These are phyloP conservation scores for Thelephora aurantiotincta DNA, from an alignment of 768 basidiomycete genomes.

Conservation along the genomic window DNA sequence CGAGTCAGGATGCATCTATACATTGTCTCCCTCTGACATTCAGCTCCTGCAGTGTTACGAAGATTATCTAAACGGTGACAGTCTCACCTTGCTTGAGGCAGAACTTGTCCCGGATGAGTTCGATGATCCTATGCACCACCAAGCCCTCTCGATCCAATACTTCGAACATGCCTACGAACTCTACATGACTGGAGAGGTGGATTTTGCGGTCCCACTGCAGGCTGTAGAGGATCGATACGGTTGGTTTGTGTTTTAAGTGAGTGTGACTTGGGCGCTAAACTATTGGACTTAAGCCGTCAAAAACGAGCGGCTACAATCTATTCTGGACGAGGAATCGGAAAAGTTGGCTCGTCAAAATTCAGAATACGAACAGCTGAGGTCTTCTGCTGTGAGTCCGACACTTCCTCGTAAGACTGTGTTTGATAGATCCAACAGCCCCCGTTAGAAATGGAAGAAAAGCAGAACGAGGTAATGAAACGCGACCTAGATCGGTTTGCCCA, in stretches of 20 bases:
- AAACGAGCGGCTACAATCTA: conserved; percentile 50
- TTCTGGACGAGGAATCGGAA: conserved; percentile 44
- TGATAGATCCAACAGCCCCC: conserved; percentile 22
- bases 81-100: conserved; percentile 54
- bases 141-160: conserved; percentile 67
- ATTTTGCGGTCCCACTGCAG: conserved; percentile 56
- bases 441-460: conserved; percentile 45
- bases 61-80: conserved; percentile 42
- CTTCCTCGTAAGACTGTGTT: neutral
- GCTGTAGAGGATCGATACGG: conserved; percentile 67
- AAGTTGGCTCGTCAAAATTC: conserved; percentile 30
- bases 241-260: conserved; percentile 18
- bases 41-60: conserved; percentile 14
- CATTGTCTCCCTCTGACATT: neutral
- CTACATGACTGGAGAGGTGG: conserved; percentile 56
- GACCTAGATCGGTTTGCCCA: conserved; percentile 74
- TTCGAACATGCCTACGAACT: conserved; percentile 49
- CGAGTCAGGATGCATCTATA: conserved; percentile 20
- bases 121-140: conserved; percentile 58
- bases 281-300: conserved; percentile 36
- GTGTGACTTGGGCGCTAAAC: neutral
- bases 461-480: conserved; percentile 46
- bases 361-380: conserved; percentile 44
- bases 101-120: conserved; percentile 59
- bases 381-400: conserved; percentile 39